These are phyloP conservation scores for Dimocarpus longan DNA, from an alignment of 345 rosid species.

Conservation along the genomic window DNA sequence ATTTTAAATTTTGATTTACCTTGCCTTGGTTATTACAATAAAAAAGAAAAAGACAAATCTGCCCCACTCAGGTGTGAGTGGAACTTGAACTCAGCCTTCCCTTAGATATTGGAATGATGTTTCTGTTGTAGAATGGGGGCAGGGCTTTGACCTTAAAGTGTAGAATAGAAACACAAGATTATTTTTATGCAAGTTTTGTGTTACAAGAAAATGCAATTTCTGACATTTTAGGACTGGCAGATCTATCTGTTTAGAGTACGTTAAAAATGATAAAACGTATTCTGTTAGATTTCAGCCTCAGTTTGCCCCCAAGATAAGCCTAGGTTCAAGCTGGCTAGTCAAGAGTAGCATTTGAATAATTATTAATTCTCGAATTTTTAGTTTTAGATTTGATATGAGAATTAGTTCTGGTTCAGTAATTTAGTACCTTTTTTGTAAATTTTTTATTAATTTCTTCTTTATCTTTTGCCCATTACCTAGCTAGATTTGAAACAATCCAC, in stretches of 20 bases:
- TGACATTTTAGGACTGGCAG: background rate
- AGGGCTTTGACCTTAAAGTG: too few relatives aligned
- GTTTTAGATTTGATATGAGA: constrained; percentile 1
- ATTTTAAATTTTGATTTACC: too few relatives aligned
- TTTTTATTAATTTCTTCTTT: background rate
- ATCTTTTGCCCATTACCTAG: background rate
- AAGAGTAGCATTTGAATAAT: background rate
- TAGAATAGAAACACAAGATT: too few relatives aligned
- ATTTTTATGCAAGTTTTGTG: background rate
- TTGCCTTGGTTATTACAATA: too few relatives aligned
- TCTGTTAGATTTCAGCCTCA: background rate
- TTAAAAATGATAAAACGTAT: constrained; percentile 4
- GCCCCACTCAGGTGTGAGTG: too few relatives aligned
- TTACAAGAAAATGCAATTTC: background rate
- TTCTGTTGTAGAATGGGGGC: too few relatives aligned
- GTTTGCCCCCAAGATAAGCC: background rate
- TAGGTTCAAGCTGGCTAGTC: constrained; percentile 3
- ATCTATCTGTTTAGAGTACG: background rate
- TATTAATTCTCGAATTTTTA: background rate
- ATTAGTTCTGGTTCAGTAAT: background rate
- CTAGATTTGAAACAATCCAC: background rate
- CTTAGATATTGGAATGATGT: too few relatives aligned
- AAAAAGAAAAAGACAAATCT: too few relatives aligned
- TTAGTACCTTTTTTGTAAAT: background rate
- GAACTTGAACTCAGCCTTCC: too few relatives aligned